These are phyloP conservation scores for Blastobotrys muscicola DNA, from an alignment of 805 yeast genomes.

Conservation along the genomic window DNA sequence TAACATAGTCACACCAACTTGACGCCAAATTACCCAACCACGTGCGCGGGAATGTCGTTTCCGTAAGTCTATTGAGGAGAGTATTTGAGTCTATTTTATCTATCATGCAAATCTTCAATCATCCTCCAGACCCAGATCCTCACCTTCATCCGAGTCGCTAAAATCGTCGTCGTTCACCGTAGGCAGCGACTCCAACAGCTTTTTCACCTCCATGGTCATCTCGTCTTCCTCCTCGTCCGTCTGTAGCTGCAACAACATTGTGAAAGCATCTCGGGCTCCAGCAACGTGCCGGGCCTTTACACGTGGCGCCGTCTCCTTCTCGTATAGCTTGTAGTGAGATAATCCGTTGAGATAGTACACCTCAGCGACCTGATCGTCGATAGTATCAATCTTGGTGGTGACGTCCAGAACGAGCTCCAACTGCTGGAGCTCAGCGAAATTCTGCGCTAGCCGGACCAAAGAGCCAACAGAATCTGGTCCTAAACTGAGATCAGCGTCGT, in stretches of 20 bases:
- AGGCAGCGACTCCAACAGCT: conserved; percentile 47
- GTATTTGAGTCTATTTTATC: not conserved
- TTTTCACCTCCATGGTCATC: conserved; percentile 42
- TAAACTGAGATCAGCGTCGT: conserved; percentile 27
- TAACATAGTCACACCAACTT: no score
- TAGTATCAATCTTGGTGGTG: conserved; percentile 55
- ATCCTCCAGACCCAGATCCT: conserved; percentile 11
- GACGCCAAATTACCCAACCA: no score
- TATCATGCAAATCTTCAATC: not conserved
- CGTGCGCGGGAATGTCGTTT: no score
- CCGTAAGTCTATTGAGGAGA: no score
- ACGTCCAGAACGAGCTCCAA: conserved; percentile 61
- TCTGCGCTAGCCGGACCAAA: conserved; percentile 59
- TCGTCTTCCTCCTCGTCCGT: conserved; percentile 48
- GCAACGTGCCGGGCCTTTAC: conserved; percentile 32
- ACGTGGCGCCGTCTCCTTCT: conserved; percentile 11
- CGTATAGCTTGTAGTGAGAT: conserved; percentile 35
- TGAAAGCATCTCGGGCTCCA: conserved; percentile 33
- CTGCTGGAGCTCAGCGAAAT: conserved; percentile 65
- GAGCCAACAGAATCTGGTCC: conserved; percentile 56
- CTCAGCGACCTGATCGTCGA: conserved; percentile 80
- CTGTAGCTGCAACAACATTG: conserved; percentile 33
- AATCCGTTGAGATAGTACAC: conserved; percentile 77
- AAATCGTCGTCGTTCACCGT: conserved; percentile 34
- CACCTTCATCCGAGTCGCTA: conserved; percentile 26